Evolutionary conservation across 495 filamentous ascomycete genomes (phyloP).

Genomic region (Articulospora tetracladia): DNA sequence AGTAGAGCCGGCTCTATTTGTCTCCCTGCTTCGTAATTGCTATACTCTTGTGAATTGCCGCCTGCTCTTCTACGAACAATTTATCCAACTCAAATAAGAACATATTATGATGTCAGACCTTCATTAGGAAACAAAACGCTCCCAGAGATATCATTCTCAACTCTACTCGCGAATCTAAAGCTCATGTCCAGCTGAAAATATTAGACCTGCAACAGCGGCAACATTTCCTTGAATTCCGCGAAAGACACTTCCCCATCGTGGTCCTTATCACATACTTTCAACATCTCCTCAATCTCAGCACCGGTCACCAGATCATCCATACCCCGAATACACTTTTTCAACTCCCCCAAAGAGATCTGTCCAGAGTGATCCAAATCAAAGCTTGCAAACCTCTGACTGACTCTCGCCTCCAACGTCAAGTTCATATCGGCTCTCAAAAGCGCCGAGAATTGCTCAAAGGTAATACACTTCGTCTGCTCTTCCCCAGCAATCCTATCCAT

Average conservation of each 20-base stretch:
- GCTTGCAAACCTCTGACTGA: not conserved
- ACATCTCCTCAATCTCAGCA: conserved; percentile 6
- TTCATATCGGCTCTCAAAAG: not conserved
- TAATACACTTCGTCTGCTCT: not conserved
- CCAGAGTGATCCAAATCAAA: conserved; percentile 7
- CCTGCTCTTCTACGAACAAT: no score
- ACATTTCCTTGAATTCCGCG: not conserved
- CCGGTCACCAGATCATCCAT: conserved; percentile 5
- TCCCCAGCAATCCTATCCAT: conserved; percentile 1
- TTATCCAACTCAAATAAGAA: no score
- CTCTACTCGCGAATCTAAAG: no score
- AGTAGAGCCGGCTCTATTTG: no score
- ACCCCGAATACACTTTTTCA: conserved; percentile 6
- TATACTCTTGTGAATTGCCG: no score
- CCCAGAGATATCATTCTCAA: no score
- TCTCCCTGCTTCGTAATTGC: no score
- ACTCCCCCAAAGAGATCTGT: conserved; percentile 4
- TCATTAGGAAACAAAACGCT: no score
- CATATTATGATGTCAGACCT: no score
- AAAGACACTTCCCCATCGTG: not conserved
- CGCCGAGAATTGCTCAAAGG: conserved; percentile 6
- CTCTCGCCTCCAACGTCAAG: not conserved
- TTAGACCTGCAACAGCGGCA: no score
- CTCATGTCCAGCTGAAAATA: no score
- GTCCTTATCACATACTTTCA: conserved; percentile 3